Percentiles rank a stretch among this genome's conserved stretches.
Conservation (phyloP, 1,284 basidiomycete species). For the Fomitiporia mediterranea region DNA sequence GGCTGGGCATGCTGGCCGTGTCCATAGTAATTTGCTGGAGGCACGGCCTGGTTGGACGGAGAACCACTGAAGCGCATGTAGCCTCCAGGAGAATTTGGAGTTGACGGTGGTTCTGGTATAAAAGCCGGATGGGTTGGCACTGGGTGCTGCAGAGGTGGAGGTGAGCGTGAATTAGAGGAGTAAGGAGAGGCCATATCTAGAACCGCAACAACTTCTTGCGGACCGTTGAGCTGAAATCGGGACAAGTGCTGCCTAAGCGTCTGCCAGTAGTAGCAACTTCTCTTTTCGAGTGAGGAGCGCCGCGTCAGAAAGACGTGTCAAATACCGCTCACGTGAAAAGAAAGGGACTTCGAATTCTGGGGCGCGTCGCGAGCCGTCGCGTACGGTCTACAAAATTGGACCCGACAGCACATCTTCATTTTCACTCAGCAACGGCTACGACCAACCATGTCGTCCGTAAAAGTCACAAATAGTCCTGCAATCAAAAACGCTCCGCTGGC, state of each 20-base stretch:
- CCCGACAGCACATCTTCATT: not conserved
- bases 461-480: constrained; percentile 55
- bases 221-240: not conserved
- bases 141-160: constrained; percentile 82
- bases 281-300: not conserved
- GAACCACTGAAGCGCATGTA: constrained; percentile 74
- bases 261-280: not conserved
- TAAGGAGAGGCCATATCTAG: constrained; percentile 33
- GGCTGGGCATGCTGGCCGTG: constrained; percentile 27
- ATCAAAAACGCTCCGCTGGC: constrained; percentile 82
- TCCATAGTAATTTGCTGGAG: constrained; percentile 32
- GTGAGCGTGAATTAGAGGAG: constrained; percentile 44
- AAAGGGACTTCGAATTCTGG: not conserved
- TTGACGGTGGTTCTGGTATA: constrained; percentile 84
- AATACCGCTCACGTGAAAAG: not conserved
- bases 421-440: constrained; percentile 9
- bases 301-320: constrained; percentile 6
- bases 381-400: constrained; percentile 2
- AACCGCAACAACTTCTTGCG: not conserved
- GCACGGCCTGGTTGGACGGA: constrained; percentile 32
- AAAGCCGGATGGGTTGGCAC: constrained; percentile 87
- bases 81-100: constrained; percentile 69
- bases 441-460: constrained; percentile 43
- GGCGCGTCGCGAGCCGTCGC: constrained; percentile 13
- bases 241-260: not conserved